These are phyloP conservation scores for Solioccasus polychromus DNA, from an alignment of 768 basidiomycete species.

Conservation along the genomic window DNA sequence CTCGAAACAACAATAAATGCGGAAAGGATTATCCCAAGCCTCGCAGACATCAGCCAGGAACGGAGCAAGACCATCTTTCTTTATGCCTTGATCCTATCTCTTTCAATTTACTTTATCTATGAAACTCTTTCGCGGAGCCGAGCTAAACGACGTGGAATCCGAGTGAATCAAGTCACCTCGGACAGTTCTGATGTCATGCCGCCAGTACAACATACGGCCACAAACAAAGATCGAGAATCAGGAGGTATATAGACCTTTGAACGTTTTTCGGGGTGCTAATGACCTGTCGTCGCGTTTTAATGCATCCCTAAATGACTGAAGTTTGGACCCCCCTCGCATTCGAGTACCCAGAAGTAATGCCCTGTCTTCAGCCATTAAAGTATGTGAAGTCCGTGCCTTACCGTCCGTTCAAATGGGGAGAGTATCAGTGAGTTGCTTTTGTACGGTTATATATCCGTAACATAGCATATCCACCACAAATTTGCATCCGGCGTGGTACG, in stretches of 20 bases:
- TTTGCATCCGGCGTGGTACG: too few species aligned
- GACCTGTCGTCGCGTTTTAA: neutral
- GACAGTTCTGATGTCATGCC: neutral
- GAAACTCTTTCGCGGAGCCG: slow-evolving; percentile 9
- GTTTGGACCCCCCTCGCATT: slow-evolving; percentile 57
- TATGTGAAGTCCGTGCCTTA: slow-evolving; percentile 61
- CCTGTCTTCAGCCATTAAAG: slow-evolving; percentile 37
- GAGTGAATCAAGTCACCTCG: neutral
- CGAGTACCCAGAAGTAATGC: slow-evolving; percentile 48
- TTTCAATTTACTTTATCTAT: slow-evolving; percentile 17
- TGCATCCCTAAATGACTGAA: slow-evolving; percentile 15
- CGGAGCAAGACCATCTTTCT: slow-evolving; percentile 1
- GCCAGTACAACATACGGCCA: slow-evolving; percentile 1
- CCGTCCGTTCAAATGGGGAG: slow-evolving; percentile 65
- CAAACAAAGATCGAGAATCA: slow-evolving; percentile 21
- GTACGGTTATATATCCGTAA: too few species aligned
- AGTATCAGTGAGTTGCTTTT: slow-evolving; percentile 56
- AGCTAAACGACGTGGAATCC: neutral
- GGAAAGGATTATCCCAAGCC: slow-evolving; percentile 5
- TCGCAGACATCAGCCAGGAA: neutral
- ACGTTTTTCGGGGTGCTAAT: neutral
- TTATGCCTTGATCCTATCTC: slow-evolving; percentile 9
- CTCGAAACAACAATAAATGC: slow-evolving; percentile 7
- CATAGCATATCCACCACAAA: neutral
- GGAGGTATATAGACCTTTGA: slow-evolving; percentile 22